Evolutionary conservation across 1,284 basidiomycete genomes (phyloP), one percentile per base, ranked within the genome.

Genomic region (Amylostereum areolatum): DNA sequence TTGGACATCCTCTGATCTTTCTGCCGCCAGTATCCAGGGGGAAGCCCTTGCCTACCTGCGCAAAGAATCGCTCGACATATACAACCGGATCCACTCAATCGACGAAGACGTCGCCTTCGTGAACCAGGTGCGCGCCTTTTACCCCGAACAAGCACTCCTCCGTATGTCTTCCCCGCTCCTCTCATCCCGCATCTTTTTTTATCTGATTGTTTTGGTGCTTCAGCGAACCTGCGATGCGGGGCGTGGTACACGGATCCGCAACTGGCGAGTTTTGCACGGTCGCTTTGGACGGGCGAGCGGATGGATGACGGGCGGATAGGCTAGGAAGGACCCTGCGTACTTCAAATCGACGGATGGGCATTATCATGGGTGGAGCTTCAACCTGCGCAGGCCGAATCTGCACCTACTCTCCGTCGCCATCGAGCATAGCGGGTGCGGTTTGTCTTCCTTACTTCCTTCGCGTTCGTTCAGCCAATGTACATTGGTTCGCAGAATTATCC

Each of bases 341-440:
- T 98, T 97, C 78, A 99, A 99, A 66, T 96, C 93, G 0, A 97
- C 95, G 0, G 96, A 99, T 59, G 96, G 96, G 0, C 96, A 98
- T 60, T 86, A 81, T 54, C 78, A 81, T 30, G 83, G 91, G 61
- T 95, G 92, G 91, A 74, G 77, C 58, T 96, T 96, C 70, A 94
- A 87, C 60, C 69, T 96, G 4, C 75, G 93, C 24, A 73, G 96
- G 11, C 83, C 92, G 0, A 98, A 98, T 62, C 70, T 98, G 11
- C 85, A 92, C 48, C 66, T 98, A 0, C 68, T 97, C 2, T 69
- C 78, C 0, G 55, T 83, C 31, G 77, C 89, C 18, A 64, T 71
- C 9, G 55, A 77, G 33, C 60, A 72, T 11, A 67, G 73, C n/a
- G 89, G 91, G 85, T 89, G 52, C 31, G 77, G 60, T 24, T 11